Base-by-base conservation (phyloP, 2,329 filamentous ascomycete species). In the Remersonia thermophila region DNA sequence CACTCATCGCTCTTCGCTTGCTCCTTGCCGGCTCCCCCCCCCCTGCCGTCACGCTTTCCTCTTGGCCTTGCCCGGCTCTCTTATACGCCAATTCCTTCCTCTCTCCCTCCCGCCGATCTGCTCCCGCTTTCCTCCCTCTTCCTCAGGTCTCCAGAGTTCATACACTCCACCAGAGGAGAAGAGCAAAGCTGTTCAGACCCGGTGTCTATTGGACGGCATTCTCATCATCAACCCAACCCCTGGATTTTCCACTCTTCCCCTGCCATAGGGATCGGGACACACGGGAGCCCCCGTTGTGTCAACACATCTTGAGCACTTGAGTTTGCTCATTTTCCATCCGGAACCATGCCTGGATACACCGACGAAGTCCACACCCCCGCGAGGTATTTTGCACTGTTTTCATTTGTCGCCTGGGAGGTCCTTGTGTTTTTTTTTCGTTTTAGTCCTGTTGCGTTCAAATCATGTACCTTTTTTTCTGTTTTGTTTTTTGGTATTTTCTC, bases 301-400 rank as follows among this genome's bases (percentile, higher is more conserved):
- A 39, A 42, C 38, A 32, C 37, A 20, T 36, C 41, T 33, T 46
- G 47, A 48, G 45, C 49, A 46, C 48, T 46, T 49, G 38, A 48
- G n/a, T 43, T 39, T 48, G 48, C 44, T 49, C 43, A 39, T 54
- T 35, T 38, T 47, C 38, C 44, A 47, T 42, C 47, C 39, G 38
- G 45, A 46, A 50, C 61, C 51, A 72, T 73, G 69, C 61, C 69
- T 55, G 62, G 63, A 58, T 71, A 62, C 62, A 69, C 61, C 51
- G 68, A 72, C 56, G 69, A 74, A 59, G 67, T 71, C 59, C 65
- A 71, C 55, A 69, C 67, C 53, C 66, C 72, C 55, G 64, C 68
- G 63, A 76, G 71, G 71, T 76, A 76, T 62, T 60, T 61, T 62
- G 56, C 54, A 39, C 48, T 51, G 47, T 62, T 71, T 66, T 63